Evolutionary conservation across 2,329 filamentous ascomycete genomes (phyloP), one percentile per base, ranked within the genome.

Genomic region (Dactylellina leptospora): DNA sequence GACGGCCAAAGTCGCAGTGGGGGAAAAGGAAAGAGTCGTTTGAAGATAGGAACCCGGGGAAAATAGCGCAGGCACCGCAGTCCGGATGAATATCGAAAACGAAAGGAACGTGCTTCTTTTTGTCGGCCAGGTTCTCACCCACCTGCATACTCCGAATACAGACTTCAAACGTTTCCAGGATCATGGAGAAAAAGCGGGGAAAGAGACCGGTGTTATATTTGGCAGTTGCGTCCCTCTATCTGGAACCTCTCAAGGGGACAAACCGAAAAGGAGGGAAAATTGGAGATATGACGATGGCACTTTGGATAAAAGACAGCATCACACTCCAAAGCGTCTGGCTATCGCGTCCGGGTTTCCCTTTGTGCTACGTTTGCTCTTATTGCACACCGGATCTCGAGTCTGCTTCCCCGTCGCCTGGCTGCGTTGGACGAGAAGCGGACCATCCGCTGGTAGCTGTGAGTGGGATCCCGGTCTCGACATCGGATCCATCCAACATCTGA

Each of bases 181-280:
- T 71, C 58, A 50, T 71, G 66, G 66, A 63, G 58, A 47, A 71
- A 71, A 63, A 51, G 63, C 63, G 64, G 66, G 55, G 66, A n/a
- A 59, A 53, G 27, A 59, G 36, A 28, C 25, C 3, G 28, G 33
- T 48, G 20, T 47, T 33, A 30, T 20, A 44, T 33, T 28, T 58
- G 25, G 54, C 23, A 45, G 10, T 25, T 48, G 16, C 25, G 2
- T 18, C 18, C 30, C 10, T 54, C 28, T 70, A 54, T 50, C 40
- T 55, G 64, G 55, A 55, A 55, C 48, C 20, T 70, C 64, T 42
- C 1, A 45, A 22, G 30, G 11, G n/a, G 27, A 44, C 9, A 28
- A 42, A 25, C 18, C n/a, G 13, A n/a, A 30, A 33, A 51, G 28
- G 47, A 50, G 20, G 47, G 47, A 50, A 50, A 18, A 50, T 50